Conservation (phyloP, 169 alveolate species). For the Plasmodium gallinaceum region DNA sequence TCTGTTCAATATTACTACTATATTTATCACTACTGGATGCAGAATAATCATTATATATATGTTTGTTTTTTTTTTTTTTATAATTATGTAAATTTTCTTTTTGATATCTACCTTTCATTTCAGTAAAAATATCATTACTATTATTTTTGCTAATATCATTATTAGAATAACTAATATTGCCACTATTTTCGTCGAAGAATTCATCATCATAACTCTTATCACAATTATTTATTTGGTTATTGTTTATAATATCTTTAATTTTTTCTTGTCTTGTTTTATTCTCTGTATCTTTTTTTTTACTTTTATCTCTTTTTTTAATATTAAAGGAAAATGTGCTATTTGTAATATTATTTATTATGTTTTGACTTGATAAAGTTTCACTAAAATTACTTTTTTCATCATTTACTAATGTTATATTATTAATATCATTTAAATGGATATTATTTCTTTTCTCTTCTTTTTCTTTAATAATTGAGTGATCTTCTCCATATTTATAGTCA, state of each 20-base stretch:
- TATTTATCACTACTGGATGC: slow-evolving; percentile 22
- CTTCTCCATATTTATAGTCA: background rate
- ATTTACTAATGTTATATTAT: background rate
- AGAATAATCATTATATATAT: slow-evolving; percentile 14
- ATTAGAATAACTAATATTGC: background rate
- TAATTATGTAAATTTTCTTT: background rate
- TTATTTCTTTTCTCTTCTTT: background rate
- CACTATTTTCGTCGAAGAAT: background rate
- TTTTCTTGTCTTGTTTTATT: slow-evolving; percentile 8
- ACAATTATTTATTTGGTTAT: background rate
- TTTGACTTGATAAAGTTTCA: background rate
- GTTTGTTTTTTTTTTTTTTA: slow-evolving; percentile 23
- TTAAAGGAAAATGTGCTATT: slow-evolving; percentile 46
- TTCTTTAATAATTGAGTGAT: background rate
- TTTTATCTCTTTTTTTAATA: slow-evolving; percentile 2
- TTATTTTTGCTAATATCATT: background rate
- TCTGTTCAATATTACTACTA: background rate
- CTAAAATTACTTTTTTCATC: background rate
- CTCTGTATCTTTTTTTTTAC: slow-evolving; percentile 10
- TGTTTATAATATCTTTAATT: too few relatives aligned
- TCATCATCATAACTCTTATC: background rate
- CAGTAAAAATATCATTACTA: background rate
- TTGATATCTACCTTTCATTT: background rate
- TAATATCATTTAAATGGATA: background rate
- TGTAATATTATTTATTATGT: background rate